Percentiles rank a stretch among this genome's conserved stretches.
These are phyloP conservation scores for Lactifluus subvellereus DNA, from an alignment of 768 basidiomycete genomes.

Conservation along the genomic window DNA sequence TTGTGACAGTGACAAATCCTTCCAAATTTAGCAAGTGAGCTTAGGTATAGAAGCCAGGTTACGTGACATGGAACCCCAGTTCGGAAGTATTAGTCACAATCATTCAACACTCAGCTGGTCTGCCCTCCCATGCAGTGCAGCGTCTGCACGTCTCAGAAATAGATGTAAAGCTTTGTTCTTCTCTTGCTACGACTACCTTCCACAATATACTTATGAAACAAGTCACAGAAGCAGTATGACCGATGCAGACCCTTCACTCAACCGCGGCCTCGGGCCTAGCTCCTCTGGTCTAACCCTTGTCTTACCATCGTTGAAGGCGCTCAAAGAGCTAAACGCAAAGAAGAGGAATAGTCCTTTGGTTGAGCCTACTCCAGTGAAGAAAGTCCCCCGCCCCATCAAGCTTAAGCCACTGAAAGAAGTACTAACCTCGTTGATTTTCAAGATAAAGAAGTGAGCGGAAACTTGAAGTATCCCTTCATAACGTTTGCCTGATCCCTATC, in stretches of 20 bases:
- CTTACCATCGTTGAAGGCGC: slow-evolving; percentile 57
- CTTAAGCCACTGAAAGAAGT: slow-evolving; percentile 78
- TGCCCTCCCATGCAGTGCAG: background rate
- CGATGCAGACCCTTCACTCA: background rate
- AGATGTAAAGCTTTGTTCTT: background rate
- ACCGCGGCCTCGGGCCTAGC: slow-evolving; percentile 11
- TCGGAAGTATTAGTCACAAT: background rate
- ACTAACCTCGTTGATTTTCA: slow-evolving; percentile 54
- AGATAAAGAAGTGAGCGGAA: slow-evolving; percentile 62
- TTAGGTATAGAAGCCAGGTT: background rate
- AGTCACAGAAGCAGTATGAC: slow-evolving; percentile 7
- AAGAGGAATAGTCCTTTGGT: slow-evolving; percentile 37
- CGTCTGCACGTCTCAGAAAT: background rate
- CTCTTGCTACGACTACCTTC: background rate
- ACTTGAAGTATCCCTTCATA: background rate
- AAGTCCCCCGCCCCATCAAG: slow-evolving; percentile 53
- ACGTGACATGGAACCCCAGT: background rate
- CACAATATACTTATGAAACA: background rate
- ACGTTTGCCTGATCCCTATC: background rate
- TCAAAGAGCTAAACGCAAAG: slow-evolving; percentile 50
- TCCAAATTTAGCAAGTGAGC: background rate
- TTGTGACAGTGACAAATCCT: background rate
- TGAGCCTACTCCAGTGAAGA: slow-evolving; percentile 28
- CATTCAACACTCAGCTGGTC: background rate
- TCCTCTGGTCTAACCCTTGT: slow-evolving; percentile 56